These are phyloP conservation scores for Coemansia sp. DNA, from an alignment of 192 early-diverging fungal species.

Conservation along the genomic window DNA sequence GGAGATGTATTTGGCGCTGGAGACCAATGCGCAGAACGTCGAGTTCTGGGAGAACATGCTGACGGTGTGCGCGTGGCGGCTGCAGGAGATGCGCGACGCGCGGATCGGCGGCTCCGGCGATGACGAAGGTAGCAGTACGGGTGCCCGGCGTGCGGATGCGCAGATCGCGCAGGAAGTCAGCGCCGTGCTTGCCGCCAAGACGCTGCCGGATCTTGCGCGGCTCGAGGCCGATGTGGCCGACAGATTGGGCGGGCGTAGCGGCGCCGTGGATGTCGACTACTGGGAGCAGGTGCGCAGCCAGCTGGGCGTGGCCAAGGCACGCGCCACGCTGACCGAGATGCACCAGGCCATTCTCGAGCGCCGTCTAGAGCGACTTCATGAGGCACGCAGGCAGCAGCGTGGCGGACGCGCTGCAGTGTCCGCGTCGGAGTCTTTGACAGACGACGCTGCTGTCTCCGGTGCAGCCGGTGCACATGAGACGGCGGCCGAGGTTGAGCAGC, in stretches of 20 bases:
- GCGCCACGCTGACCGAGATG: conserved; percentile 67
- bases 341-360: conserved; percentile 74
- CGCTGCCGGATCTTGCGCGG: conserved; percentile 66
- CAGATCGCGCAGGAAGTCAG: conserved; percentile 62
- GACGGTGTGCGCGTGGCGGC: conserved; percentile 73
- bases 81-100: conserved; percentile 33
- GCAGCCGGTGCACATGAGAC: conserved; percentile 28
- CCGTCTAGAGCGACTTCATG: conserved; percentile 70
- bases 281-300: conserved; percentile 85
- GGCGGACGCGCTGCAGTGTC: conserved; percentile 28
- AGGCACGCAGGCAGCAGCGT: conserved; percentile 38
- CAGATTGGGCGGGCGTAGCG: conserved; percentile 63
- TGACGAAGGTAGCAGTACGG: background rate
- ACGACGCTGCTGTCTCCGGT: background rate
- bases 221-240: conserved; percentile 75
- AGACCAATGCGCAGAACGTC: conserved; percentile 70
- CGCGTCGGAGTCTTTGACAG: background rate
- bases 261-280: conserved; percentile 88
- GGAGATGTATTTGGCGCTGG: conserved; percentile 81
- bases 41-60: conserved; percentile 89
- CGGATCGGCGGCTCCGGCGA: background rate
- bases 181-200: conserved; percentile 70
- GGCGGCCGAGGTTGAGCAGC: conserved; percentile 51
- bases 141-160: conserved; percentile 12
- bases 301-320: conserved; percentile 81